Evolutionary conservation across 208 protist species (phyloP).

Genomic region (Leishmania arabica): DNA sequence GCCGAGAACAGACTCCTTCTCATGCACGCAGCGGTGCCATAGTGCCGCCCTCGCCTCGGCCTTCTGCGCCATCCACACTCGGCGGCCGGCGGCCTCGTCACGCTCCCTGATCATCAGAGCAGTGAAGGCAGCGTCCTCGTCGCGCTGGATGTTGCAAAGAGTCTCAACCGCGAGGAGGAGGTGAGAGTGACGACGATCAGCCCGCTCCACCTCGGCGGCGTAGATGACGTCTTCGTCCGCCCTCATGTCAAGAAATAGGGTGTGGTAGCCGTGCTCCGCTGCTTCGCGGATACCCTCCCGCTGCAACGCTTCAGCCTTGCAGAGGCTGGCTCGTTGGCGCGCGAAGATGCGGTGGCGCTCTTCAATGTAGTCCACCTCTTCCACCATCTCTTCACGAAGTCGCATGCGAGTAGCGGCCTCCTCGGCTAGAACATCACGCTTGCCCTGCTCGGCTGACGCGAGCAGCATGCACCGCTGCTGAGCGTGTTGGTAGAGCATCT

Average conservation of each 20-base stretch:
- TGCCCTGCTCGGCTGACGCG: conserved; percentile 32
- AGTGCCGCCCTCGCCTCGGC: conserved; percentile 19
- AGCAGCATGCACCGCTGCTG: conserved; percentile 22
- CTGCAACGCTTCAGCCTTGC: conserved; percentile 7
- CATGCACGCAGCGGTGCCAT: conserved; percentile 17
- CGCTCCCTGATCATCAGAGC: conserved; percentile 28
- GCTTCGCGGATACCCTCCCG: conserved; percentile 25
- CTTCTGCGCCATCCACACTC: conserved; percentile 47
- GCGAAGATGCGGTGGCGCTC: conserved; percentile 29
- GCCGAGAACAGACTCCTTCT: conserved; percentile 4
- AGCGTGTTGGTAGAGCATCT: conserved; percentile 10
- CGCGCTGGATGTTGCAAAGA: conserved; percentile 38
- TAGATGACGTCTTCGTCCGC: conserved; percentile 19
- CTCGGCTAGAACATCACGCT: conserved; percentile 36
- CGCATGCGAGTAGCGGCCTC: conserved; percentile 34
- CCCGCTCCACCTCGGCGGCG: conserved; percentile 4
- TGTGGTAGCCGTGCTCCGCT: conserved; percentile 36
- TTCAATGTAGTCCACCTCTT: conserved; percentile 28
- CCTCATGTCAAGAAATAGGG: conserved; percentile 39
- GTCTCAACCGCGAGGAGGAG: conserved; percentile 35
- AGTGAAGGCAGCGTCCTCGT: conserved; percentile 38
- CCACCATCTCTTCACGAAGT: conserved; percentile 24
- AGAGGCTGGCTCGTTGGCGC: conserved; percentile 15
- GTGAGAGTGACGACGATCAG: conserved; percentile 10
- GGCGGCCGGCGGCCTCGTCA: conserved; percentile 35